These are phyloP conservation scores for Bretschneidera sinensis DNA, from an alignment of 345 rosid genomes.

Conservation along the genomic window DNA sequence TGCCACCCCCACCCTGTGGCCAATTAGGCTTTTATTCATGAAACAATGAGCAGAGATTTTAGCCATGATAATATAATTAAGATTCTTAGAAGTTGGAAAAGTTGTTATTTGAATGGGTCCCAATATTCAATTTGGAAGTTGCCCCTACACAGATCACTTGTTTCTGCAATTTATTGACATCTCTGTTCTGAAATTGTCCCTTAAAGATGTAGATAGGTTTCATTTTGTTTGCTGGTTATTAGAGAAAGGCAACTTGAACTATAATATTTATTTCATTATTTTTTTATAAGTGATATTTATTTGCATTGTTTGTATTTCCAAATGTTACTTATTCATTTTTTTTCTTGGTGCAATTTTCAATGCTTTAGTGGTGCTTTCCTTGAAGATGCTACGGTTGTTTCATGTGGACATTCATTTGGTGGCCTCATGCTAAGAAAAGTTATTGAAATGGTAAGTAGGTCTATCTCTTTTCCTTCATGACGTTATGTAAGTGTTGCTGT, in stretches of 20 bases:
- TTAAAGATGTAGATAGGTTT: not conserved
- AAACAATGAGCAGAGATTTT: not conserved
- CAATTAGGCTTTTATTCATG: not conserved
- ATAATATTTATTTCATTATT: too few relatives aligned
- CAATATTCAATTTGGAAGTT: not conserved
- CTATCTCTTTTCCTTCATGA: constrained; percentile 6
- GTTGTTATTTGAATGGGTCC: not conserved
- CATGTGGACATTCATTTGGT: constrained; percentile 99
- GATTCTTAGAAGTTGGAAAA: not conserved
- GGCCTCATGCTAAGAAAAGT: constrained; percentile 93
- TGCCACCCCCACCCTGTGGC: too few relatives aligned
- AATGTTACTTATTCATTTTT: not conserved
- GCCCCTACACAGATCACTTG: not conserved
- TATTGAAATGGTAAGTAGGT: constrained; percentile 61
- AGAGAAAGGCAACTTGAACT: too few relatives aligned
- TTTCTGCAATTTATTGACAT: too few relatives aligned
- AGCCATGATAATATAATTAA: too few relatives aligned
- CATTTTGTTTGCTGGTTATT: not conserved
- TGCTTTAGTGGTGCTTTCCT: constrained; percentile 85
- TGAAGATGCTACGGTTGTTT: constrained; percentile 87
- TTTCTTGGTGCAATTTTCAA: constrained; percentile 19
- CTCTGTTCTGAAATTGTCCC: too few relatives aligned
- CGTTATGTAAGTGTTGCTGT: not conserved
- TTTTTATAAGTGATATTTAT: too few relatives aligned
- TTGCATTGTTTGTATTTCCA: not conserved